Conservation (phyloP, 129 eudicot genomes). For the Oenanthe sinensis region DNA sequence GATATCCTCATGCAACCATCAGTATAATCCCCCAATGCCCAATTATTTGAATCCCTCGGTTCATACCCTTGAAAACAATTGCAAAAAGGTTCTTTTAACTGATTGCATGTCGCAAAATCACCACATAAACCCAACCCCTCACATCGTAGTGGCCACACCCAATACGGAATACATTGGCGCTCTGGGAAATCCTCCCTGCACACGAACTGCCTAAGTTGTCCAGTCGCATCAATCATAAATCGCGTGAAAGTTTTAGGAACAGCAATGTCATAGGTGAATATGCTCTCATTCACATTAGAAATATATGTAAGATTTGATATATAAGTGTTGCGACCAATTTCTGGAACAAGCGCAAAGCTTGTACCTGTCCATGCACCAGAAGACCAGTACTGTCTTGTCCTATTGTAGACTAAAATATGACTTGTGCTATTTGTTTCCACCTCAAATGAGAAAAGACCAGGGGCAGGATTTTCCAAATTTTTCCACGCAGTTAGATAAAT, state of each 20-base stretch:
- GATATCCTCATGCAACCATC: slow-evolving; percentile 21
- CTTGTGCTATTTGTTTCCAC: slow-evolving; percentile 4
- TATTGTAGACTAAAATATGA: not conserved
- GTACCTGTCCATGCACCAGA: slow-evolving; percentile 6
- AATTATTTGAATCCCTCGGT: slow-evolving; percentile 14
- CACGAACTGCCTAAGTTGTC: slow-evolving; percentile 1
- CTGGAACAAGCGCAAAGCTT: not conserved
- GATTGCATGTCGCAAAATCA: slow-evolving; percentile 7
- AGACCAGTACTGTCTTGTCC: not conserved
- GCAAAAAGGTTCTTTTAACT: slow-evolving; percentile 11
- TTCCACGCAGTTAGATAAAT: slow-evolving; percentile 24
- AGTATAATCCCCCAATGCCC: slow-evolving; percentile 17
- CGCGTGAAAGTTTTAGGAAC: slow-evolving; percentile 9
- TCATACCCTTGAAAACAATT: slow-evolving; percentile 22
- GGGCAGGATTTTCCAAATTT: slow-evolving; percentile 21
- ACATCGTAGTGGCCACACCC: slow-evolving; percentile 4
- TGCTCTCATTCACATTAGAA: slow-evolving; percentile 13
- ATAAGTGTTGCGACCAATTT: not conserved
- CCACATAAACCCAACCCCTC: slow-evolving; percentile 15
- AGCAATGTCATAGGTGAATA: not conserved
- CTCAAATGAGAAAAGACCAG: slow-evolving; percentile 11
- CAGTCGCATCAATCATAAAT: slow-evolving; percentile 1
- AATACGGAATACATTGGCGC: not conserved
- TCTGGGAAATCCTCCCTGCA: not conserved
- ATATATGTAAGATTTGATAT: not conserved